These are phyloP conservation scores for Prunus mira DNA, from an alignment of 306 rosid species.

Conservation along the genomic window DNA sequence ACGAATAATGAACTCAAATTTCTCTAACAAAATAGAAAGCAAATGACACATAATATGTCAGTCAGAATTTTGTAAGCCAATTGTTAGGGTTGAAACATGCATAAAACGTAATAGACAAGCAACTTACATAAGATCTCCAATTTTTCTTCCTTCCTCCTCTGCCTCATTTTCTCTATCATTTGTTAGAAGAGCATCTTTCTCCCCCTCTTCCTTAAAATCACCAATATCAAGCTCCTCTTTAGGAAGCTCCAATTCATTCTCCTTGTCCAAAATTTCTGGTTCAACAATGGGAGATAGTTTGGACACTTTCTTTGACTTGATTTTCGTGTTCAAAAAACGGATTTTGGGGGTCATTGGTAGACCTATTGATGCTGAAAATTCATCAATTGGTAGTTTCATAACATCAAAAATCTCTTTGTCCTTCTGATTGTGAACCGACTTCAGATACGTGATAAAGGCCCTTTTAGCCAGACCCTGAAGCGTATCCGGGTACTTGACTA, in stretches of 20 bases:
- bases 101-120: neutral
- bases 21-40: neutral
- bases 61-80: neutral
- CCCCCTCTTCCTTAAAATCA: conserved; percentile 36
- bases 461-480: conserved; percentile 68
- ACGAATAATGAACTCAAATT: conserved; percentile 9
- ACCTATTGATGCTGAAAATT: conserved; percentile 80
- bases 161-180: conserved; percentile 33
- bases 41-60: neutral
- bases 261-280: conserved; percentile 39
- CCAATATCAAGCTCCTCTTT: conserved; percentile 43
- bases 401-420: conserved; percentile 87
- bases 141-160: conserved; percentile 31
- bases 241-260: conserved; percentile 31
- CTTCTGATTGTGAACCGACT: conserved; percentile 68
- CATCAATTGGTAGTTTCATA: conserved; percentile 63
- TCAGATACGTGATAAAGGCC: conserved; percentile 71
- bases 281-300: conserved; percentile 27
- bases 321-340: conserved; percentile 61
- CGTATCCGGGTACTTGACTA: conserved; percentile 67
- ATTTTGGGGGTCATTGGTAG: conserved; percentile 80
- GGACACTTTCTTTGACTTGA: conserved; percentile 39
- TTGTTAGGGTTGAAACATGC: neutral
- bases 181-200: conserved; percentile 38
- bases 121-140: conserved; percentile 50